A percentile compares a stretch with the other conserved stretches of the same genome.
Evolutionary conservation across 2,329 filamentous ascomycete genomes (phyloP).

Genomic region (Lanzia echinophila): DNA sequence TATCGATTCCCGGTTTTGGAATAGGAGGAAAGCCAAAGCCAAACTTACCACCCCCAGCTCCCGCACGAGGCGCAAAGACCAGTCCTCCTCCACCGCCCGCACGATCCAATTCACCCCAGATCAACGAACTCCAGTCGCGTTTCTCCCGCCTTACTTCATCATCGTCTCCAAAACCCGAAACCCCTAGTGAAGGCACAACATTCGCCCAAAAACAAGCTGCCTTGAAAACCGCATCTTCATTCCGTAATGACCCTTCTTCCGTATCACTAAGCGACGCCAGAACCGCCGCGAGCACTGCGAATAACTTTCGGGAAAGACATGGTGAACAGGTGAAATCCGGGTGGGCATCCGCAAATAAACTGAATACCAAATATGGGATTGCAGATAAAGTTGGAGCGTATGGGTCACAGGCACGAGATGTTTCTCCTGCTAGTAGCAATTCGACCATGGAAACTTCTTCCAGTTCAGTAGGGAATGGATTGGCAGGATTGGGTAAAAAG

Average conservation of each 20-base stretch:
- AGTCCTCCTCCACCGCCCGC: slow-evolving; percentile 16
- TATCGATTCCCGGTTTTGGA: slow-evolving; percentile 59
- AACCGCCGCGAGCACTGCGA: slow-evolving; percentile 45
- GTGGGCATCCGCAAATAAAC: slow-evolving; percentile 35
- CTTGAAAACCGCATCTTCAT: slow-evolving; percentile 42
- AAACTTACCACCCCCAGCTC: slow-evolving; percentile 22
- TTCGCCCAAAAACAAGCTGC: slow-evolving; percentile 50
- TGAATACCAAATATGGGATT: slow-evolving; percentile 30
- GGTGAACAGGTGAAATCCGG: slow-evolving; percentile 51
- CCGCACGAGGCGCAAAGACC: neutral
- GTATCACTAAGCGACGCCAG: slow-evolving; percentile 45
- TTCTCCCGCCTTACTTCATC: slow-evolving; percentile 23
- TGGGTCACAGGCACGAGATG: slow-evolving; percentile 10
- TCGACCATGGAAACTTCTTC: slow-evolving; percentile 14
- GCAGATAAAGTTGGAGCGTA: slow-evolving; percentile 25
- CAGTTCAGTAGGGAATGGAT: neutral
- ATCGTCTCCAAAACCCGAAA: slow-evolving; percentile 27
- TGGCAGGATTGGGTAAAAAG: slow-evolving; percentile 22
- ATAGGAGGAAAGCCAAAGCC: slow-evolving; percentile 42
- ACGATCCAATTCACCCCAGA: slow-evolving; percentile 16
- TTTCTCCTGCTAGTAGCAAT: slow-evolving; percentile 10
- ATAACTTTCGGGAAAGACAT: slow-evolving; percentile 53
- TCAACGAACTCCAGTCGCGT: slow-evolving; percentile 32
- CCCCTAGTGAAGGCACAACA: slow-evolving; percentile 39
- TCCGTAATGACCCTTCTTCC: slow-evolving; percentile 45